phyloP scores from a whole-genome alignment of 2,329 filamentous ascomycete genomes.

The Trichoderma semiorbis region DNA sequence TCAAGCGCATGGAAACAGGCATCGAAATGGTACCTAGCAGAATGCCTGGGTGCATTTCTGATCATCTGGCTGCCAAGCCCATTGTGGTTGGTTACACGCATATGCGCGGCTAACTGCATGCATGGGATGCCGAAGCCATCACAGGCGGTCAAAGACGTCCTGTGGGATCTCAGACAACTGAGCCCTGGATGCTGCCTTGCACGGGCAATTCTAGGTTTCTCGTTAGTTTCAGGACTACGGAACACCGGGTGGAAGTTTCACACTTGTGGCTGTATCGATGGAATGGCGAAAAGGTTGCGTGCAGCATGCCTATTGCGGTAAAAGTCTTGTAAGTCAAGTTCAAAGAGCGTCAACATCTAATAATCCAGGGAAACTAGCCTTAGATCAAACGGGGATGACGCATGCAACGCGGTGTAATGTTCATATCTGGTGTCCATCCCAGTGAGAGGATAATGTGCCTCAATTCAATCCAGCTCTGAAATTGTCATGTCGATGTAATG shows the following conservation, averaged over 20 bases:
- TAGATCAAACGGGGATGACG: not conserved
- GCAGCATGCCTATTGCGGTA: not conserved
- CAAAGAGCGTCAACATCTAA: not conserved
- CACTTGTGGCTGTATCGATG: not conserved
- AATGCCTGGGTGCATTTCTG: not conserved
- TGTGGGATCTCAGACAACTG: not conserved
- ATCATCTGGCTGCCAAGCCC: not conserved
- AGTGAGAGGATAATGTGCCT: not conserved
- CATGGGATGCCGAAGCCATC: not conserved
- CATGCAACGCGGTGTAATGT: not conserved
- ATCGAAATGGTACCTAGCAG: not conserved
- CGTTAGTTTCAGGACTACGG: not conserved
- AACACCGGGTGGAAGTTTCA: not conserved
- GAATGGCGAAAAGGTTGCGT: not conserved
- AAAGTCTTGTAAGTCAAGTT: not conserved
- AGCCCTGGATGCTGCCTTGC: not conserved
- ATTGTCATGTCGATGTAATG: not conserved
- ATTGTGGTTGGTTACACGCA: not conserved
- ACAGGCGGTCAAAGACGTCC: not conserved
- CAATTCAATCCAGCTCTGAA: not conserved
- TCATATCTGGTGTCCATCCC: not conserved
- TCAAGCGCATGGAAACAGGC: not conserved
- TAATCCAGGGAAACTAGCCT: not conserved
- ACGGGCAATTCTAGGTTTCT: not conserved
- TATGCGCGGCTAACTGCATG: not conserved